Base-by-base conservation (phyloP, 768 basidiomycete genomes). In the Boletellus sp. region DNA sequence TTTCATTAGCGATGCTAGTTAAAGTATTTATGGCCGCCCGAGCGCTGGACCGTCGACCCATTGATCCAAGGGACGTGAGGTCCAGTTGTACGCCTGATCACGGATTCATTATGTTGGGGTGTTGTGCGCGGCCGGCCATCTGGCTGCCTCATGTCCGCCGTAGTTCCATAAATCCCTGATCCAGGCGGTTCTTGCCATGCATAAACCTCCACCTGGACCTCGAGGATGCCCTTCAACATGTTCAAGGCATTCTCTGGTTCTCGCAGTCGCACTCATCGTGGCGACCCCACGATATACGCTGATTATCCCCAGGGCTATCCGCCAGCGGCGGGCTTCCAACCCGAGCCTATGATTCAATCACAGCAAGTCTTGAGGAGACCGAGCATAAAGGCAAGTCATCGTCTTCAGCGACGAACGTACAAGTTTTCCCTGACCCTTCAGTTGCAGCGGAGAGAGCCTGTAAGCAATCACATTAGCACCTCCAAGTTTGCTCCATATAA, bases 151-250 rank as follows among this genome's bases (percentile, higher is more conserved):
- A 47, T 68, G 66, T 47, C 41, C 33, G 46, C 48, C 52, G 26
- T 38, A 50, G 36, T 46, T 13, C 56, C 68, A 62, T 68, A 66
- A 66, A 60, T 62, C 43, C 66, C 44, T 47, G 48, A 48, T 45
- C 43, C 55, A 51, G 19, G 39, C 43, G 22, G 15, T 38, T 43
- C 33, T 35, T 38, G 38, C 37, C 53, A 53, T 52, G 28, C 54
- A 56, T 41, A 54, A 56, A 26, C 41, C 59, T 51, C 55, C 47
- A 43, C 51, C 42, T 44, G 44, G 47, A 50, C 61, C 53, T 50
- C 46, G 60, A 66, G 64, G 48, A 68, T 68, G 66, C 66, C 66
- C 53, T 70, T 68, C 52, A 70, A 68, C 54, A 68, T 68, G 68
- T 68, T 68, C 57, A 68, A 68, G 56, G 66, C 62, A 56, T 64